Evolutionary conservation across 805 yeast genomes (phyloP), one percentile per base, ranked within the genome.

Genomic region (Saccharomycopsis selenospora): DNA sequence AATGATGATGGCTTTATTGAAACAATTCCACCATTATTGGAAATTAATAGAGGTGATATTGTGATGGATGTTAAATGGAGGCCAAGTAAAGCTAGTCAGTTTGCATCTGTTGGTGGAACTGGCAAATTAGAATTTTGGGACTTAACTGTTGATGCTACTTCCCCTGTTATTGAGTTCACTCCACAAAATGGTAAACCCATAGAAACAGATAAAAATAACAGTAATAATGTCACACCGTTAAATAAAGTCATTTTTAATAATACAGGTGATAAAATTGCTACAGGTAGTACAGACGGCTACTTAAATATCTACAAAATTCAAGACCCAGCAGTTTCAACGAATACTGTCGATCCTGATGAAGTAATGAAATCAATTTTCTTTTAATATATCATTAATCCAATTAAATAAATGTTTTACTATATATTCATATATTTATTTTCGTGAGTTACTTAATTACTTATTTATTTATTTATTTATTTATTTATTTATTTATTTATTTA

Each of bases 61-160:
- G 58, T 65, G 1, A 53, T 62, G 59, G 63, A 56, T 41, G 54
- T 57, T 17, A 29, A 42, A 11, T 66, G 64, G 62, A 52, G 66
- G 23, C 61, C 61, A 1, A 40, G 40, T 3, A 33, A 57, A n/a
- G 20, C 55, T 3, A 51, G 61, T 1, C 68, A 65, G 45, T 50
- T 66, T 40, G 67, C 57, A 1, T 57, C 57, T 23, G 60, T 65
- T 4, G 62, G 59, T 30, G 61, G 58, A 3, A 22, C 24, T n/a
- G 61, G 64, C 10, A 26, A 30, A 13, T 47, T 65, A 10, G 65
- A 61, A 42, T 46, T 66, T 27, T 58, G 68, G 60, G 66, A 68
- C 43, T 40, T 66, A 4, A 51, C 55, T 11, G 51, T 59, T 18
- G 64, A 62, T 41, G 48, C 56, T 5, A 59, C 59, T 5, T 48